Percentiles rank a stretch among this genome's conserved stretches.
These are phyloP conservation scores for Lactarius vividus DNA, from an alignment of 768 basidiomycete species.

Conservation along the genomic window DNA sequence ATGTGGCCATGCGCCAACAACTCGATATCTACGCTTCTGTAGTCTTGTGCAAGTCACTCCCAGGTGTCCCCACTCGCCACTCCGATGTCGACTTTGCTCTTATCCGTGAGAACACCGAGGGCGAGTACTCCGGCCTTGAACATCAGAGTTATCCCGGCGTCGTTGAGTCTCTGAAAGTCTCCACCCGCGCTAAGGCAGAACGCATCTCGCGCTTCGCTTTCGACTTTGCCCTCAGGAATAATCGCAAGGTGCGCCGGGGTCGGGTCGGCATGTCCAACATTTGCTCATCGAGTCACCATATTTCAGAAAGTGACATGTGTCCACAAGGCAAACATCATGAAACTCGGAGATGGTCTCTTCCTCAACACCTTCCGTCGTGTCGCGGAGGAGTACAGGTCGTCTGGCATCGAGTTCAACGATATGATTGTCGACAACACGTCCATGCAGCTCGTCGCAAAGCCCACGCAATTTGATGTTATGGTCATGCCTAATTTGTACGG, in stretches of 20 bases:
- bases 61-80: slow-evolving; percentile 94
- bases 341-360: slow-evolving; percentile 98
- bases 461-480: slow-evolving; percentile 98
- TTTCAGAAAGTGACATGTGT: slow-evolving; percentile 96
- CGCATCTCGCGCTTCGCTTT: slow-evolving; percentile 97
- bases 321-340: slow-evolving; percentile 99
- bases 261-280: slow-evolving; percentile 19
- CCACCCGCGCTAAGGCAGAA: slow-evolving; percentile 92
- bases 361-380: slow-evolving; percentile 95
- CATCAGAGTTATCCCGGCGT: slow-evolving; percentile 98
- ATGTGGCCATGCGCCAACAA: slow-evolving; percentile 99
- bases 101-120: slow-evolving; percentile 99
- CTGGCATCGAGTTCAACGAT: slow-evolving; percentile 90
- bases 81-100: slow-evolving; percentile 97
- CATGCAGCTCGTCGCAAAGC: slow-evolving; percentile 98
- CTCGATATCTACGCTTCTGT: slow-evolving; percentile 99
- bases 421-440: slow-evolving; percentile 99
- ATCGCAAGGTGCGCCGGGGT: slow-evolving; percentile 73
- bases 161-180: slow-evolving; percentile 97
- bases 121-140: slow-evolving; percentile 98
- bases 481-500: slow-evolving; percentile 98
- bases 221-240: slow-evolving; percentile 98
- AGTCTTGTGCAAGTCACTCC: slow-evolving; percentile 96
- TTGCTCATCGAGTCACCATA: background rate
- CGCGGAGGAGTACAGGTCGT: slow-evolving; percentile 92